Evolutionary conservation across 768 basidiomycete genomes (phyloP), one percentile per base, ranked within the genome.

Genomic region (Tubosaeta sp.): DNA sequence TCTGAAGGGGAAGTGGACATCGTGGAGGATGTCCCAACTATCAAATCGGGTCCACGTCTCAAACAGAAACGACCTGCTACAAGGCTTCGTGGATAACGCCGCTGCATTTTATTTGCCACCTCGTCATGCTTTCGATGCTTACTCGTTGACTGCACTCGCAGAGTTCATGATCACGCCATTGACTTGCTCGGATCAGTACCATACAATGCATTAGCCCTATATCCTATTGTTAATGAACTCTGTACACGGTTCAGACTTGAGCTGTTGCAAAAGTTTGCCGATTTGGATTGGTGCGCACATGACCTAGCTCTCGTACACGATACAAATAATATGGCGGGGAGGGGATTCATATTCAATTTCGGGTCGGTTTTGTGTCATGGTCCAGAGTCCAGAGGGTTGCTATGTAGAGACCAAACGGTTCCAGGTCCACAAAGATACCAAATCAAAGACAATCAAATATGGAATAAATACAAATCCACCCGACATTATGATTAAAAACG

Each of bases 1-100:
- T 74, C 73, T 17, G 73, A 75, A 46, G 70, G 68, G n/a, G 74
- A 74, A 44, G 69, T 75, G 6, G 68, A 71, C 31, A 69, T 75
- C 31, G 65, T 74, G 34, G 68, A 71, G 34, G 74, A 71, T 25
- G n/a, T 52, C 9, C 53, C 51, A 19, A 48, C 22, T 5, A 25
- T 53, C 53, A 61, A 59, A 27, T 46, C 41, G 16, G 33, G 50
- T 4, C 26, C 56, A 6, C 51, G 51, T 44, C 45, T 49, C 34
- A 59, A 41, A 50, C 53, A 50, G 52, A 57, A 46, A 17, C 63
- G 48, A 43, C 53, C 14, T 19, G 62, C 61, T 10, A 38, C 9
- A 35, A 71, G 68, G 50, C 41, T 66, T 29, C 70, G 68, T 45
- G 65, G 68, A 55, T 70, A 48, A 62, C 22, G 43, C 22, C 46